Percentiles rank a stretch among this genome's conserved stretches.
Evolutionary conservation across 148 eudicot species (phyloP).

Genomic region (Oxyria digyna): DNA sequence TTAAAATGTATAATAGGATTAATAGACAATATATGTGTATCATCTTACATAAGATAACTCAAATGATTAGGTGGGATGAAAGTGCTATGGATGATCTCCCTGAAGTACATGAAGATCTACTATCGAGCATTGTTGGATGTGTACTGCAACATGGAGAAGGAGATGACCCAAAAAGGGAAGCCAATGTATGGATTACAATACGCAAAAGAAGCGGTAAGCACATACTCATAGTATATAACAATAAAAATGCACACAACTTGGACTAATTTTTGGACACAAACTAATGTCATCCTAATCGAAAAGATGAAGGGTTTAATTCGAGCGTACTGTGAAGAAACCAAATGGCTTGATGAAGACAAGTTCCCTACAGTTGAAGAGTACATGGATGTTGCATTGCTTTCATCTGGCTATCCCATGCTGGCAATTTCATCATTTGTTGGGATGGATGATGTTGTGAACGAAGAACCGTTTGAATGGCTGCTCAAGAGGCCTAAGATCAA

Average conservation of each 20-base stretch:
- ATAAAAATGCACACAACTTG: not conserved
- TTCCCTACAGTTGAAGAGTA: slow-evolving; percentile 9
- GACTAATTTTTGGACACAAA: not conserved
- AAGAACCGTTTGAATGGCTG: slow-evolving; percentile 8
- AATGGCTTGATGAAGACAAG: not conserved
- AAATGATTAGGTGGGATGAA: slow-evolving; percentile 14
- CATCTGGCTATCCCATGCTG: not conserved
- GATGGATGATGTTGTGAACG: not conserved
- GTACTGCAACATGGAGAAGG: slow-evolving; percentile 16
- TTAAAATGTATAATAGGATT: no score
- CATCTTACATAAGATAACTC: not conserved
- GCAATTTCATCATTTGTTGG: slow-evolving; percentile 8
- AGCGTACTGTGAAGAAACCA: slow-evolving; percentile 8
- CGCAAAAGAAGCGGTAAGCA: slow-evolving; percentile 16
- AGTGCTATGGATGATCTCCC: slow-evolving; percentile 12
- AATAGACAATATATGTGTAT: no score
- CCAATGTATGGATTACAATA: slow-evolving; percentile 1
- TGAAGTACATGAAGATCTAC: slow-evolving; percentile 16
- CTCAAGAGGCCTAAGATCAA: slow-evolving; percentile 1
- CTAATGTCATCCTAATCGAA: not conserved
- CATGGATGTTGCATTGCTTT: not conserved
- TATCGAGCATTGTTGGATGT: slow-evolving; percentile 15
- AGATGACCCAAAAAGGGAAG: slow-evolving; percentile 9
- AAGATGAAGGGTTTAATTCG: slow-evolving; percentile 8
- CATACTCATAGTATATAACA: not conserved